Conservation (phyloP, 805 yeast genomes). For the Candida fluviatilis region DNA sequence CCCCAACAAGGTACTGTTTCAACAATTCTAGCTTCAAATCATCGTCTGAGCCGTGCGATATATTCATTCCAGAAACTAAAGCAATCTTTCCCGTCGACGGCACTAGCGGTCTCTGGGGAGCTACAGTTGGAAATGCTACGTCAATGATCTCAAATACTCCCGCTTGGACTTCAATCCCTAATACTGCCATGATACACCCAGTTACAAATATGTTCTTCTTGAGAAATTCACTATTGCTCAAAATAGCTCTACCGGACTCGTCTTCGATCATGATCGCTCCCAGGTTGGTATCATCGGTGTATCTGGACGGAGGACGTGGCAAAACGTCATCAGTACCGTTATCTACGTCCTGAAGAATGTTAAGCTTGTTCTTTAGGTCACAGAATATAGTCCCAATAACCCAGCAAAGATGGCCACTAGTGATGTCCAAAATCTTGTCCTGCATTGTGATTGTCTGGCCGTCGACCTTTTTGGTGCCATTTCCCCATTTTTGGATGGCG, state of each 20-base stretch:
- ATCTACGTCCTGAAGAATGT: slow-evolving; percentile 77
- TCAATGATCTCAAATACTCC: slow-evolving; percentile 86
- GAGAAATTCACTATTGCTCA: slow-evolving; percentile 60
- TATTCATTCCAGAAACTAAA: slow-evolving; percentile 69
- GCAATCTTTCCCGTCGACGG: slow-evolving; percentile 48
- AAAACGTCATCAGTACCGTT: slow-evolving; percentile 50
- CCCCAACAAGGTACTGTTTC: slow-evolving; percentile 69
- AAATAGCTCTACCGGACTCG: slow-evolving; percentile 80
- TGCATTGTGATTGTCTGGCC: slow-evolving; percentile 29
- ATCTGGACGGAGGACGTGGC: slow-evolving; percentile 32
- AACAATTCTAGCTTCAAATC: slow-evolving; percentile 52
- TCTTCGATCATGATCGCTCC: slow-evolving; percentile 76
- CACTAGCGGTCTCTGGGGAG: slow-evolving; percentile 47
- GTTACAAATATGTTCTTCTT: slow-evolving; percentile 65
- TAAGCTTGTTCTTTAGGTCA: slow-evolving; percentile 81
- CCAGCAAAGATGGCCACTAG: slow-evolving; percentile 65
- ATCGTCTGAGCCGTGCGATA: slow-evolving; percentile 43
- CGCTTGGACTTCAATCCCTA: slow-evolving; percentile 80
- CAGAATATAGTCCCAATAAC: slow-evolving; percentile 82
- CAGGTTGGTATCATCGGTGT: slow-evolving; percentile 15
- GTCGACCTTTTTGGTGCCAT: slow-evolving; percentile 31
- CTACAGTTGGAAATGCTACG: slow-evolving; percentile 62
- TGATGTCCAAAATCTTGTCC: slow-evolving; percentile 55
- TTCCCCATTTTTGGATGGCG: slow-evolving; percentile 51
- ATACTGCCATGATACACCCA: slow-evolving; percentile 80